A percentile compares a stretch with the other conserved stretches of the same genome.
Conservation (phyloP, 495 filamentous ascomycete genomes). For the Annulohypoxylon nitens region DNA sequence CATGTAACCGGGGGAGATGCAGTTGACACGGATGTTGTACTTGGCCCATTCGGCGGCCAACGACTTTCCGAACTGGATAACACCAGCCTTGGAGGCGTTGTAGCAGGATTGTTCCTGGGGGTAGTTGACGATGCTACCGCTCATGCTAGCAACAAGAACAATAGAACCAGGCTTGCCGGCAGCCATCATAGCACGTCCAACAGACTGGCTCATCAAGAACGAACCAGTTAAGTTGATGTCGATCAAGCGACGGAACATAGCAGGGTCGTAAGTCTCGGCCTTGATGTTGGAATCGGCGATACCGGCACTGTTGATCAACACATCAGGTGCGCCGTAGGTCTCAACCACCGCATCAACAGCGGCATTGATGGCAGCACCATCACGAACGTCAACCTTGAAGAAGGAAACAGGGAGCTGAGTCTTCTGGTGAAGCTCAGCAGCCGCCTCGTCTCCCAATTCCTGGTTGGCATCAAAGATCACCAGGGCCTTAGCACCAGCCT, state of each 20-base stretch:
- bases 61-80: constrained; percentile 80
- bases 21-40: constrained; percentile 80
- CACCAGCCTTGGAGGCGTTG: constrained; percentile 84
- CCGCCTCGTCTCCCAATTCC: constrained; percentile 76
- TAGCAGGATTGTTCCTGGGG: constrained; percentile 84
- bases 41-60: constrained; percentile 85
- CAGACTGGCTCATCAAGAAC: constrained; percentile 75
- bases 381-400: constrained; percentile 82
- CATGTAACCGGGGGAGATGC: constrained; percentile 85
- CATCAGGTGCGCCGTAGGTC: constrained; percentile 74
- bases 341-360: constrained; percentile 71
- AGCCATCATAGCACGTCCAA: constrained; percentile 74
- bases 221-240: constrained; percentile 83
- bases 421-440: constrained; percentile 73
- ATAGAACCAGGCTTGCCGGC: constrained; percentile 75
- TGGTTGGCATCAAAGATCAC: constrained; percentile 81
- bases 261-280: constrained; percentile 68
- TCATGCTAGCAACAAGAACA: constrained; percentile 82
- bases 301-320: constrained; percentile 85
- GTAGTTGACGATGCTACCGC: constrained; percentile 81
- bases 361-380: constrained; percentile 70
- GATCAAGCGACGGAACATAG: constrained; percentile 78
- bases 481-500: constrained; percentile 78
- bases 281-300: constrained; percentile 77
- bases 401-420: constrained; percentile 78